A percentile compares a stretch with the other conserved stretches of the same genome.
Evolutionary conservation across 441 rosid genomes (phyloP).

Genomic region (Gossypium aridum): DNA sequence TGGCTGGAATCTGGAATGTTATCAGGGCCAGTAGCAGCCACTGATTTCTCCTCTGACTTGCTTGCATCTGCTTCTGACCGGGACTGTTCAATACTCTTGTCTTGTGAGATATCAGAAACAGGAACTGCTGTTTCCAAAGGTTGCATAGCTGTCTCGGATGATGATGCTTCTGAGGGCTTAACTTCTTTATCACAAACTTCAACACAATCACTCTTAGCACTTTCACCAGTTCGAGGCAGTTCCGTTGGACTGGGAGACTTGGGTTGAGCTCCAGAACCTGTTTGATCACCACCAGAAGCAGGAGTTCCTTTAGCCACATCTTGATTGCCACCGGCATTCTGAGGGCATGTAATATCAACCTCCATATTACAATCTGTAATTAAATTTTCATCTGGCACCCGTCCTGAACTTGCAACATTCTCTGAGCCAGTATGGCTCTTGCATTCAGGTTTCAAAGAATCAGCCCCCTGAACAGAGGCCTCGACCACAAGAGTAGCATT

Average conservation of each 20-base stretch:
- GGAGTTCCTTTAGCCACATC: neutral
- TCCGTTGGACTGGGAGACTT: neutral
- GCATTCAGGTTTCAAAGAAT: conserved; percentile 17
- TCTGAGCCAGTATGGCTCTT: conserved; percentile 13
- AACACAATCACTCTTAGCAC: neutral
- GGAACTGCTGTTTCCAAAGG: neutral
- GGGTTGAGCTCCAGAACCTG: neutral
- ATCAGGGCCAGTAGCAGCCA: conserved; percentile 17
- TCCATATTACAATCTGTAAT: neutral
- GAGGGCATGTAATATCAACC: neutral
- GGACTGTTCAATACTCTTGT: conserved; percentile 16
- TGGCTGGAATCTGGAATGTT: conserved; percentile 13
- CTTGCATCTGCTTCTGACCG: conserved; percentile 11
- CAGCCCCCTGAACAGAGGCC: conserved; percentile 17
- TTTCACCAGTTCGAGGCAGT: neutral
- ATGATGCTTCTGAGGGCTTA: neutral
- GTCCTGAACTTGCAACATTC: conserved; percentile 5
- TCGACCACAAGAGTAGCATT: conserved; percentile 14
- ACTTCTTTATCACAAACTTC: neutral
- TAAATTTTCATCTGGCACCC: neutral
- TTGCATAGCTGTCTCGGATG: neutral
- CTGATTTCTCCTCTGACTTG: neutral
- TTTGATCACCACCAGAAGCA: neutral
- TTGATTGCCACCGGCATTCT: neutral
- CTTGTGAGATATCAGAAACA: conserved; percentile 12